Percentiles rank a stretch among this genome's conserved stretches.
phyloP scores from a whole-genome alignment of 2,329 filamentous ascomycete species.

The Diplocarpon mali region DNA sequence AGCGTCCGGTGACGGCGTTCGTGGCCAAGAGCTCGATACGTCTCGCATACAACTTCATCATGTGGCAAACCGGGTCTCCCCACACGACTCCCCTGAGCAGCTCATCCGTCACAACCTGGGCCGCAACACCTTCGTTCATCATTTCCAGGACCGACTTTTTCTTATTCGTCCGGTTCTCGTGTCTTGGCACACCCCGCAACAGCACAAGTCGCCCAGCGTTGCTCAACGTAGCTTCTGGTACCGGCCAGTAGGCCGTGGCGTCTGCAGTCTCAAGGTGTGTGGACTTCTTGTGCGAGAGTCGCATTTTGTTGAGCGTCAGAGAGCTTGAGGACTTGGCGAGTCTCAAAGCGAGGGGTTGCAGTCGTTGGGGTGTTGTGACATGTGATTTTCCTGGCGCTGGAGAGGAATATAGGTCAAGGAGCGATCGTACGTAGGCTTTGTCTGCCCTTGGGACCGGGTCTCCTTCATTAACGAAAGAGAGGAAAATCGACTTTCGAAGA shows the following conservation, averaged over 20 bases:
- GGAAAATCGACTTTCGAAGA: slow-evolving; percentile 59
- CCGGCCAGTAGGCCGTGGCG: slow-evolving; percentile 44
- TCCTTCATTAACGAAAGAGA: slow-evolving; percentile 75
- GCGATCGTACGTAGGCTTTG: slow-evolving; percentile 59
- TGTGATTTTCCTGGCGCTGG: slow-evolving; percentile 30
- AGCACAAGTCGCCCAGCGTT: slow-evolving; percentile 61
- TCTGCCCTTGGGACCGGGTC: slow-evolving; percentile 73
- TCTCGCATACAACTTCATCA: slow-evolving; percentile 66
- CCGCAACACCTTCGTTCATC: slow-evolving; percentile 51
- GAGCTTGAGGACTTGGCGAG: slow-evolving; percentile 17
- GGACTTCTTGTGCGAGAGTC: slow-evolving; percentile 15
- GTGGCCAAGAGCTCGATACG: slow-evolving; percentile 63
- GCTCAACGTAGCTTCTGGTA: slow-evolving; percentile 55
- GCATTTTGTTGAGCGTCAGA: slow-evolving; percentile 14
- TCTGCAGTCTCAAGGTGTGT: slow-evolving; percentile 15
- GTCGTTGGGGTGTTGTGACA: slow-evolving; percentile 10
- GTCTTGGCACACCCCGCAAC: slow-evolving; percentile 41
- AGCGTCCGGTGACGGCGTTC: slow-evolving; percentile 45
- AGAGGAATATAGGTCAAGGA: slow-evolving; percentile 59
- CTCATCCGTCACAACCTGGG: slow-evolving; percentile 56
- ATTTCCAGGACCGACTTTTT: slow-evolving; percentile 37
- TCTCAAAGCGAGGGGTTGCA: slow-evolving; percentile 10
- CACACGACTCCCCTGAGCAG: slow-evolving; percentile 62
- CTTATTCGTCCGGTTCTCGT: slow-evolving; percentile 30
- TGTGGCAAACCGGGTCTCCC: slow-evolving; percentile 71